Conservation (phyloP, 78 protist genomes). For the Tieghemostelium lacteum region DNA sequence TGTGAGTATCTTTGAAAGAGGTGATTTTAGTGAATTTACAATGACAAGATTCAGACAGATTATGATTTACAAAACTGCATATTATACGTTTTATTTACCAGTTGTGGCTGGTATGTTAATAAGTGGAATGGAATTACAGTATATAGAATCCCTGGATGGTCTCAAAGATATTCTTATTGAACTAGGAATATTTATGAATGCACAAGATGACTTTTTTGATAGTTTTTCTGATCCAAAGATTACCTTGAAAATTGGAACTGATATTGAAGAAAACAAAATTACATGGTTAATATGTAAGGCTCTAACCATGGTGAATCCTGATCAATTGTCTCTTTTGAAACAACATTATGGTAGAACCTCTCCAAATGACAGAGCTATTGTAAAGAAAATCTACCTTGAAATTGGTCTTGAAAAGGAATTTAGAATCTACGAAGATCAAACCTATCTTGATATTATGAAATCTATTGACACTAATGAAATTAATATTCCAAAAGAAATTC, state of each 20-base stretch:
- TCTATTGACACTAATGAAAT: no score
- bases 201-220: slow-evolving; percentile 26
- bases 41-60: background rate
- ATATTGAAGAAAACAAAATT: slow-evolving; percentile 12
- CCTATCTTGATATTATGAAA: no score
- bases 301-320: background rate
- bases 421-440: no score
- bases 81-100: background rate
- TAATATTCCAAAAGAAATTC: no score
- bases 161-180: background rate
- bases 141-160: background rate
- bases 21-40: slow-evolving; percentile 11
- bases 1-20: background rate
- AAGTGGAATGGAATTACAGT: background rate
- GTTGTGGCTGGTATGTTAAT: background rate
- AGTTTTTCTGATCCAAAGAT: background rate
- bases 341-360: background rate
- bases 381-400: background rate
- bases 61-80: background rate
- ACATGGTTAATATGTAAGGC: slow-evolving; percentile 19
- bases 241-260: background rate
- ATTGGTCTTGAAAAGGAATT: no score
- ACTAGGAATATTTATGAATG: background rate
- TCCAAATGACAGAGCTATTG: background rate
- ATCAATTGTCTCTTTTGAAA: slow-evolving; percentile 11